Conservation (phyloP, 345 rosid species). For the Balakata baccata region DNA sequence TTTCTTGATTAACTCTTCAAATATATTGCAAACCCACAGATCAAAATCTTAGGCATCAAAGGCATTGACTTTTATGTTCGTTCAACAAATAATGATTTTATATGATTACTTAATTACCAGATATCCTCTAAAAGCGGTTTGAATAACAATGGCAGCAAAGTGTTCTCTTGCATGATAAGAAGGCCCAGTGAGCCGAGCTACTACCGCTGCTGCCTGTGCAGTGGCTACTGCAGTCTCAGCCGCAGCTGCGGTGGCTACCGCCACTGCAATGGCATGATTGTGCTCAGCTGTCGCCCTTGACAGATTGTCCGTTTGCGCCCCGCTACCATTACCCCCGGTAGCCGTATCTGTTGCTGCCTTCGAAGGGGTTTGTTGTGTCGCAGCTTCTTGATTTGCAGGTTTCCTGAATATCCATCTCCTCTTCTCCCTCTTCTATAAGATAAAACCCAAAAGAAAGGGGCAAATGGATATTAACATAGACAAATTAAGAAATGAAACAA, state of each 20-base stretch:
- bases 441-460: not conserved
- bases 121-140: constrained; percentile 79
- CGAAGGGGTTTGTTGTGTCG: constrained; percentile 29
- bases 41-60: too few species aligned
- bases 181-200: constrained; percentile 43
- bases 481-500: not conserved
- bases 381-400: constrained; percentile 46
- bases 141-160: constrained; percentile 59
- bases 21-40: too few species aligned
- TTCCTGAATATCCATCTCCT: constrained; percentile 74
- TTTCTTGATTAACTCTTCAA: too few species aligned
- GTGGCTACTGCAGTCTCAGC: constrained; percentile 42
- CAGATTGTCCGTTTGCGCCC: constrained; percentile 11
- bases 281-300: constrained; percentile 34
- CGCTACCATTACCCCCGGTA: constrained; percentile 7
- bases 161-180: constrained; percentile 41
- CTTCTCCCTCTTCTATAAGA: constrained; percentile 57
- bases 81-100: not conserved
- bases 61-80: not conserved
- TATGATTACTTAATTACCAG: constrained; percentile 34
- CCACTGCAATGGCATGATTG: constrained; percentile 40
- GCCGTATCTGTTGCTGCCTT: constrained; percentile 19
- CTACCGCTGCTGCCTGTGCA: constrained; percentile 41
- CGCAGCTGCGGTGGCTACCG: constrained; percentile 34
- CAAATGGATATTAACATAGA: constrained; percentile 14